A percentile compares a stretch with the other conserved stretches of the same genome.
Conservation (phyloP, 2,329 filamentous ascomycete species). For the Sporothrix brasiliensis region DNA sequence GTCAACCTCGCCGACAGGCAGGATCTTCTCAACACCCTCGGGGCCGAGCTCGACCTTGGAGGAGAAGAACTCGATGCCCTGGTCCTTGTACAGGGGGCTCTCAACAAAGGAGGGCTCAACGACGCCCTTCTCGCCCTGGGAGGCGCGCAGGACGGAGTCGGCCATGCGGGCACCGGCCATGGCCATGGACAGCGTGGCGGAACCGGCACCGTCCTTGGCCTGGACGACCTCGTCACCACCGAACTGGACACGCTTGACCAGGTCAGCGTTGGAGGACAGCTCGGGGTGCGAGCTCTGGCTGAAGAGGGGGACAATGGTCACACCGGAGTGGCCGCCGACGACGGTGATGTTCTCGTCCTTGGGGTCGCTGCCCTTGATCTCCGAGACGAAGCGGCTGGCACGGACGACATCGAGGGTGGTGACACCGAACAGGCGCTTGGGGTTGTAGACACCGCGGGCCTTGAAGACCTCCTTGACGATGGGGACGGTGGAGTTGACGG, state of each 20-base stretch:
- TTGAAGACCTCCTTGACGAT: conserved; percentile 98
- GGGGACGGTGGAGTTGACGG: conserved; percentile 98
- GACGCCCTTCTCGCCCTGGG: conserved; percentile 91
- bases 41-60: conserved; percentile 94
- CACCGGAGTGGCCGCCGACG: conserved; percentile 94
- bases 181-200: conserved; percentile 97
- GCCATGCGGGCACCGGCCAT: conserved; percentile 86
- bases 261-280: conserved; percentile 74
- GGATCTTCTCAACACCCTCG: conserved; percentile 92
- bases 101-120: conserved; percentile 97
- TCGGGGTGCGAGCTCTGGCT: conserved; percentile 87
- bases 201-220: conserved; percentile 97
- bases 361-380: conserved; percentile 89
- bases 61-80: conserved; percentile 96
- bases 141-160: conserved; percentile 89
- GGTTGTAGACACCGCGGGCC: conserved; percentile 93
- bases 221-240: conserved; percentile 98
- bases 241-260: conserved; percentile 96
- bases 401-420: conserved; percentile 99
- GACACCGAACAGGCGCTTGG: conserved; percentile 98
- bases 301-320: conserved; percentile 97
- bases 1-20: conserved; percentile 81
- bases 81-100: conserved; percentile 96
- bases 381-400: conserved; percentile 94
- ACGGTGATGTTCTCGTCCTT: conserved; percentile 93